Conservation (phyloP, 2,329 filamentous ascomycete genomes). For the Diplodia mutila region DNA sequence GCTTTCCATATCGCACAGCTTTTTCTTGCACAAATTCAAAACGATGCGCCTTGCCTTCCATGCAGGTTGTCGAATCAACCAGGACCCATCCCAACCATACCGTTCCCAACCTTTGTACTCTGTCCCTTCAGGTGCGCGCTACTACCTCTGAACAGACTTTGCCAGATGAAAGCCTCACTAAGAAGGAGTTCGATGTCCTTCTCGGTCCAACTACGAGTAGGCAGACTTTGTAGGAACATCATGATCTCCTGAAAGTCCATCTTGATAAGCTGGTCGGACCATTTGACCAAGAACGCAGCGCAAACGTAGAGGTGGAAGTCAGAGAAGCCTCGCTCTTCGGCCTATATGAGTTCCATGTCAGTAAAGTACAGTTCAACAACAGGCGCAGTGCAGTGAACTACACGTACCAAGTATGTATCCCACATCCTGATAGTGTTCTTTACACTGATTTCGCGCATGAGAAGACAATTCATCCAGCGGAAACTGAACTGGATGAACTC, state of each 20-base stretch:
- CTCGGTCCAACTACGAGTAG: constrained; percentile 92
- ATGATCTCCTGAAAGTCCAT: constrained; percentile 99
- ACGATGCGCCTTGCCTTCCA: background rate
- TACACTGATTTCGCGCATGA: constrained; percentile 97
- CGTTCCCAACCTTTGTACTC: constrained; percentile 33
- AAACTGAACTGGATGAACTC: constrained; percentile 99
- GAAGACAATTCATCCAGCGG: constrained; percentile 98
- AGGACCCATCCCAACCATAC: constrained; percentile 44
- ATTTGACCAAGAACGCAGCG: constrained; percentile 96
- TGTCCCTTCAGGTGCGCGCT: constrained; percentile 74
- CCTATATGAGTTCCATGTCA: constrained; percentile 56
- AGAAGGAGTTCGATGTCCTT: constrained; percentile 96
- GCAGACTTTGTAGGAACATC: constrained; percentile 97
- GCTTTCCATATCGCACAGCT: background rate
- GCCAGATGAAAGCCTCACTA: constrained; percentile 98
- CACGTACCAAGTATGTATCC: constrained; percentile 93
- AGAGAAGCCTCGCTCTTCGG: constrained; percentile 97
- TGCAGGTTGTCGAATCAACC: background rate
- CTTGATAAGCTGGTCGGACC: constrained; percentile 90
- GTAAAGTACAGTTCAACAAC: background rate
- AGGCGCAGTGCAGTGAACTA: background rate
- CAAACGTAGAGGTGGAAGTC: constrained; percentile 99
- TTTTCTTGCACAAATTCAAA: background rate
- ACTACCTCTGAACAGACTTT: constrained; percentile 93
- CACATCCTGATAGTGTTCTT: constrained; percentile 98